Evolutionary conservation across 2,329 filamentous ascomycete genomes (phyloP).

Genomic region (Colletotrichum navitas): DNA sequence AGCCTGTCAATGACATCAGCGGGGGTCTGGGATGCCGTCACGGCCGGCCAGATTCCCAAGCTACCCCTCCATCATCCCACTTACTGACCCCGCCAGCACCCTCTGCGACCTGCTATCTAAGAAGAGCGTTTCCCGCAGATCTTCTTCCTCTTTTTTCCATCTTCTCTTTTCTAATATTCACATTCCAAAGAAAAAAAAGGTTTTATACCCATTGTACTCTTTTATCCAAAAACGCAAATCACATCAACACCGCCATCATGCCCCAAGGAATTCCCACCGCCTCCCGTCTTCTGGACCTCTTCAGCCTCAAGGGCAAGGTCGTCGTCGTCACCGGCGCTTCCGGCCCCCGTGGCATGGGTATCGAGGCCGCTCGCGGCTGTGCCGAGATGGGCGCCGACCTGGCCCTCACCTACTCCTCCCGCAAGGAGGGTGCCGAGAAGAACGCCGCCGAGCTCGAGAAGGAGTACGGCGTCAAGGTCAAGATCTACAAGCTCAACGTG

Average conservation of each 20-base stretch:
- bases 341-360: conserved; percentile 77
- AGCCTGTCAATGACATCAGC: conserved; percentile 38
- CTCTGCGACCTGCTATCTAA: conserved; percentile 28
- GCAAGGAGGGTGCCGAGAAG: conserved; percentile 75
- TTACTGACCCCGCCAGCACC: conserved; percentile 15
- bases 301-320: conserved; percentile 80
- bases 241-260: conserved; percentile 18
- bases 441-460: conserved; percentile 74
- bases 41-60: conserved; percentile 29
- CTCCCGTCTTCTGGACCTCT: conserved; percentile 72
- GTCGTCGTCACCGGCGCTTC: conserved; percentile 78
- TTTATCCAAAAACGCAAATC: neutral
- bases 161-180: neutral
- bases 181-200: conserved; percentile 14
- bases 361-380: conserved; percentile 75
- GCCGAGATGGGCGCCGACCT: conserved; percentile 79
- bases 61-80: conserved; percentile 41
- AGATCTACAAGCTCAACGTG: conserved; percentile 72
- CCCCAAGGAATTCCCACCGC: conserved; percentile 62
- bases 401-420: conserved; percentile 79
- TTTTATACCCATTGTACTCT: conserved; percentile 10
- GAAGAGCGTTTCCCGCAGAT: conserved; percentile 9
- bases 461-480: conserved; percentile 76
- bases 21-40: conserved; percentile 37
- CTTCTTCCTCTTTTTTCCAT: neutral